phyloP scores from a whole-genome alignment of 371 early-diverging fungal genomes.

The Cokeromyces recurvatus region DNA sequence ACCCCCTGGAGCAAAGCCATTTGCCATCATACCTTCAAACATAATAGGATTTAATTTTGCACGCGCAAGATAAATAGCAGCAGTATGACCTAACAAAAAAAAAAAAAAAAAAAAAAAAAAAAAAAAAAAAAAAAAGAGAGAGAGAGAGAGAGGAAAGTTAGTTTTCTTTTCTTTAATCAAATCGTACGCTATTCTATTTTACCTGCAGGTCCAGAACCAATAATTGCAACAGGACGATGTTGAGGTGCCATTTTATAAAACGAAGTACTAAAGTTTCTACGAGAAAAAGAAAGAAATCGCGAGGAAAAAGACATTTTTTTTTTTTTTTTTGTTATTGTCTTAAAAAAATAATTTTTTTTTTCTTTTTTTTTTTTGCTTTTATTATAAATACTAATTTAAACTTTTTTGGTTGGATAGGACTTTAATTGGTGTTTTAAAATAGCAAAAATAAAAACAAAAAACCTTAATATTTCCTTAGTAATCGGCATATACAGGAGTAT shows the following conservation, averaged over 20 bases:
- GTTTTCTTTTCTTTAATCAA: no score
- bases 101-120: neutral
- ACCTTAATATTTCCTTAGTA: no score
- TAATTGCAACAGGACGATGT: slow-evolving; percentile 52
- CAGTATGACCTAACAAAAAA: slow-evolving; percentile 69
- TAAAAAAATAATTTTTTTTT: no score
- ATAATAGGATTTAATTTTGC: slow-evolving; percentile 90
- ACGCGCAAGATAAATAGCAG: slow-evolving; percentile 93
- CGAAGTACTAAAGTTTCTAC: slow-evolving; percentile 19
- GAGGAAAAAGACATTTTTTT: slow-evolving; percentile 20
- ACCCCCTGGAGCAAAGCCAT: slow-evolving; percentile 83
- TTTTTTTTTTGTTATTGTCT: neutral
- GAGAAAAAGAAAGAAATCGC: slow-evolving; percentile 8
- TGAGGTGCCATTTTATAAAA: slow-evolving; percentile 32
- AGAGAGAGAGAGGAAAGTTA: no score
- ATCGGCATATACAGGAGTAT: no score
- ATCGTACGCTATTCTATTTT: neutral
- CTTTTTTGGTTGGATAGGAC: no score
- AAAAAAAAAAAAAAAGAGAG: neutral
- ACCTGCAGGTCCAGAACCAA: slow-evolving; percentile 94
- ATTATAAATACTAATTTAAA: no score
- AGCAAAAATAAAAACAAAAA: no score
- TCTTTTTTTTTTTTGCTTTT: no score
- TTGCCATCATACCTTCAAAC: slow-evolving; percentile 97
- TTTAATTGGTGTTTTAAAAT: no score